Percentiles rank a stretch among this genome's conserved stretches.
phyloP scores from a whole-genome alignment of 106 monocot genomes.

The Apostasia ramifera region DNA sequence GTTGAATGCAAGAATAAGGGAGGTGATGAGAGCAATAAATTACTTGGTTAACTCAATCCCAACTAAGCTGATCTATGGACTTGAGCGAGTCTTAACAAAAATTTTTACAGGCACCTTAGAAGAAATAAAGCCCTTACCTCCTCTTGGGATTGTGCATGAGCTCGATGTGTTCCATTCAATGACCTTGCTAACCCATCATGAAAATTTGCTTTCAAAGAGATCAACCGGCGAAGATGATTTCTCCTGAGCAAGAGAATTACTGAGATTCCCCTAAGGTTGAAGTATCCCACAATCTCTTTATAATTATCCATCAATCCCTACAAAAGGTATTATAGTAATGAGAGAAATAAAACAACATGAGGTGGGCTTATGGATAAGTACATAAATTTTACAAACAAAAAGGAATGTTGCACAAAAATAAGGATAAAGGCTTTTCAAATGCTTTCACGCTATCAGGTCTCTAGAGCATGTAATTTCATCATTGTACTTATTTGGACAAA shows the following conservation, averaged over 20 bases:
- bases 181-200: conserved; percentile 44
- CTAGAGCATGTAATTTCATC: no score
- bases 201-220: conserved; percentile 51
- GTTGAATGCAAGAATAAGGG: no score
- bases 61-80: no score
- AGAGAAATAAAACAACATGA: neutral
- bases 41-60: neutral
- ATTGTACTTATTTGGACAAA: no score
- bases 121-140: conserved; percentile 31
- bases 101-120: neutral
- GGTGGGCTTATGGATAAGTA: neutral
- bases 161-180: conserved; percentile 73
- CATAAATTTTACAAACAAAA: neutral
- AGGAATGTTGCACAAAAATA: no score
- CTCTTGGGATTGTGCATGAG: conserved; percentile 60
- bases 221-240: conserved; percentile 47
- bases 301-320: conserved; percentile 56
- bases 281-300: conserved; percentile 50
- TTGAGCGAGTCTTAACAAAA: neutral
- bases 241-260: conserved; percentile 61
- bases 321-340: conserved; percentile 2
- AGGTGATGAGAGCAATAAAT: neutral
- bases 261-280: conserved; percentile 54
- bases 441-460: no score
- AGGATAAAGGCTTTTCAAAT: no score